Evolutionary conservation across 768 basidiomycete species (phyloP), one percentile per base, ranked within the genome.

Genomic region (Asterophora lycoperdoides): DNA sequence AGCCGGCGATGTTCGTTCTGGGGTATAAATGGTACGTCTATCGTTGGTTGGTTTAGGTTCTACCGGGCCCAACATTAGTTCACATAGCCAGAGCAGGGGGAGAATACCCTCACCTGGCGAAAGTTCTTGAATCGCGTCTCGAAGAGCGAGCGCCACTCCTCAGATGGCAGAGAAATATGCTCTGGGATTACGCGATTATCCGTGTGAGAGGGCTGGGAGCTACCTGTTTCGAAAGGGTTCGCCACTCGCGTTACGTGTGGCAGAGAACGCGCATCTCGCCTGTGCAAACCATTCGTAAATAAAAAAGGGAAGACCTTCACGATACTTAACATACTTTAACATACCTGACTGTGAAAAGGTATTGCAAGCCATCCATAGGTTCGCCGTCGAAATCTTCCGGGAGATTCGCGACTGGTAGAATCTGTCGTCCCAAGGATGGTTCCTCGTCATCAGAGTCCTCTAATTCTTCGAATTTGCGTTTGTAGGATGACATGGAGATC

Each of bases 261-360:
- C 14, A 88, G 71, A 43, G 67, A 59, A 28, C 78, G 78, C 46
- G 85, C 83, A 60, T 89, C 85, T 46, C 89, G 84, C 56, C 89
- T 91, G 51, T 44, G 50, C 40, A 23, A 44, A 46, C 15, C 29
- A 11, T 23, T 6, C 23, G 23, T 23, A 6, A 23, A 23, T 40
- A 28, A 46, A n/a, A 38, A 43, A 23, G 41, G 47, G 44, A 17
- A 14, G n/a, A 29, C 36, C 20, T 43, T 17, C 38, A 41, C n/a
- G n/a, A n/a, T n/a, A n/a, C n/a, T n/a, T n/a, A n/a, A n/a, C n/a
- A 50, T 26, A 15, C 35, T 15, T 43, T 5, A 6, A 56, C 70
- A 44, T 61, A 89, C 89, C 89, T 78, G 36, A 91, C 89, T 43
- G 80, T 80, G 65, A 91, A 90, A 36, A 92, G 72, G 63, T 92